Evolutionary conservation across 2,329 filamentous ascomycete genomes (phyloP), one percentile per base, ranked within the genome.

Genomic region (Microdochium nivale): DNA sequence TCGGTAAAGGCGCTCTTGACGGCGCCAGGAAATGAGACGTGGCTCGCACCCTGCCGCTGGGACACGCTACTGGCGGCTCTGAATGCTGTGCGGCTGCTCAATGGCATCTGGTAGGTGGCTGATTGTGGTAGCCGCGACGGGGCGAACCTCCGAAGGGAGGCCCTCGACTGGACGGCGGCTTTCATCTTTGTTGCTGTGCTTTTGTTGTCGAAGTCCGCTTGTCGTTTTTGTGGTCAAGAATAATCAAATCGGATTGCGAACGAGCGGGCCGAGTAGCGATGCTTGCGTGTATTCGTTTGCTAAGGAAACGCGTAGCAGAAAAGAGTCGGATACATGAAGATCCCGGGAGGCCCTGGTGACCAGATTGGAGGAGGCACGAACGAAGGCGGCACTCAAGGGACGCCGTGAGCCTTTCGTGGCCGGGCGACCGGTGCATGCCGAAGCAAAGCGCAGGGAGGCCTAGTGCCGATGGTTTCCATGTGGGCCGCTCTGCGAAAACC

Each of bases 1-100:
- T 81, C 86, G 3, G 89, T 95, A 70, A 99, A 99, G 56, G 89
- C 88, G 66, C 90, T 96, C 67, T 96, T 92, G 49, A 97, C 77
- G 1, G 94, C 94, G n/a, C 94, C 94, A 0, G 94, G 94, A 59
- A 99, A 99, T n/a, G 78, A 79, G 21, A 83, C 77, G 58, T 75
- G 74, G 49, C 73, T 71, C 1, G 79, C 75, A 53, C 81, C 75
- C 10, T 76, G 79, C 13, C 74, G 72, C 60, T 83, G 80, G 3
- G 79, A 80, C 52, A 82, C 25, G 24, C 46, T 67, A 55, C 73
- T 75, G 63, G 40, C 40, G 21, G 40, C 40, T 19, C 40, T 21
- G 40, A 23, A 7, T 21, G 40, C 23, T 40, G 35, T 40, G 35
- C 35, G 35, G 40, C n/a, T 16, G 21, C 40, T 19, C 21, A 44